Percentiles rank a stretch among this genome's conserved stretches.
phyloP scores from a whole-genome alignment of 129 eudicot species.

The Flaveria trinervia region DNA sequence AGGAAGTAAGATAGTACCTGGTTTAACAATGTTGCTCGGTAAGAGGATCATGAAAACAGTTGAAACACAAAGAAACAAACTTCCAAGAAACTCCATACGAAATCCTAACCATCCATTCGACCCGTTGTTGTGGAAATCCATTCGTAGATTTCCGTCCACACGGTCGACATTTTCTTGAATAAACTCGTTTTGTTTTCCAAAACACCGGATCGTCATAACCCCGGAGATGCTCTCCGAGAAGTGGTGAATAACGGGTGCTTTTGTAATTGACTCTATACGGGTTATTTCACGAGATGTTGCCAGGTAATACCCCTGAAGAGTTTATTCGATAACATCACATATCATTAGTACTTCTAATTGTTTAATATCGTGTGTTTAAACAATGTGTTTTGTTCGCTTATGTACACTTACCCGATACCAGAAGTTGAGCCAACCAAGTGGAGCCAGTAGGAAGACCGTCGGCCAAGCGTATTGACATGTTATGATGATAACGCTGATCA shows the following conservation, averaged over 20 bases:
- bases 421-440: slow-evolving; percentile 66
- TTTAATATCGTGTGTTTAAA: background rate
- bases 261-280: slow-evolving; percentile 64
- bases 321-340: no score
- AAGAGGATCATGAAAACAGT: slow-evolving; percentile 59
- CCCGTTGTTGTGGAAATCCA: slow-evolving; percentile 67
- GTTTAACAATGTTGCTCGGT: slow-evolving; percentile 50
- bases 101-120: slow-evolving; percentile 78
- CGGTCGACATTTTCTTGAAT: slow-evolving; percentile 50
- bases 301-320: slow-evolving; percentile 57
- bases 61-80: slow-evolving; percentile 53
- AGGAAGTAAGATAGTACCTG: slow-evolving; percentile 43
- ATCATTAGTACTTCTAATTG: background rate
- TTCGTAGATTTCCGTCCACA: slow-evolving; percentile 55
- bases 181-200: slow-evolving; percentile 53
- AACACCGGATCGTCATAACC: slow-evolving; percentile 62
- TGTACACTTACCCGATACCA: slow-evolving; percentile 69
- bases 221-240: slow-evolving; percentile 73
- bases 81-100: slow-evolving; percentile 66
- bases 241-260: slow-evolving; percentile 71
- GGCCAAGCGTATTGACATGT: slow-evolving; percentile 81
- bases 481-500: slow-evolving; percentile 53
- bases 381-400: background rate
- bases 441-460: slow-evolving; percentile 50
- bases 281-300: slow-evolving; percentile 76